Percentiles rank a stretch among this genome's conserved stretches.
Conservation (phyloP, 2,329 filamentous ascomycete genomes). For the Lachnellula hyalina region DNA sequence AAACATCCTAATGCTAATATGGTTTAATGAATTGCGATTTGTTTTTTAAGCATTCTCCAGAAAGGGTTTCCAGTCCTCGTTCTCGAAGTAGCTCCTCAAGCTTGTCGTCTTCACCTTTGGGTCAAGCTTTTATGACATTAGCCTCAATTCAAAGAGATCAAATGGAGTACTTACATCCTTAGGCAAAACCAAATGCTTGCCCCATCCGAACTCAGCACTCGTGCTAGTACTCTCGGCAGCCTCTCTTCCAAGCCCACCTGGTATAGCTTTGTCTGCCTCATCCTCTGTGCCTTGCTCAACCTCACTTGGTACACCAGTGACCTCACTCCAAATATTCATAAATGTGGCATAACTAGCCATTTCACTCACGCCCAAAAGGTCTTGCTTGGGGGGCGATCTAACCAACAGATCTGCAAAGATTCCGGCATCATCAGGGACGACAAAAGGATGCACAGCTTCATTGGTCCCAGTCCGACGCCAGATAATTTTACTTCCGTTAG, state of each 20-base stretch:
- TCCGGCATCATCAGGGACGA: constrained; percentile 29
- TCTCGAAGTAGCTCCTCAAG: constrained; percentile 17
- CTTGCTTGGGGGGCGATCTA: constrained; percentile 13
- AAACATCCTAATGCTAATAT: too few relatives aligned
- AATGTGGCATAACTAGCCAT: constrained; percentile 10
- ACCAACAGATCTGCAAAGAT: constrained; percentile 27
- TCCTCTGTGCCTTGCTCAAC: constrained; percentile 13
- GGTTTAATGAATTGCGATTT: too few relatives aligned
- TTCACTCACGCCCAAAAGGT: constrained; percentile 20
- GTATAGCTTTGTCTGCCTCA: constrained; percentile 26
- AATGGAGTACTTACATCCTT: constrained; percentile 12
- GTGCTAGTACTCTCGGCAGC: constrained; percentile 32
- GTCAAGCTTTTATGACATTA: constrained; percentile 14
- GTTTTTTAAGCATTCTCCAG: neutral
- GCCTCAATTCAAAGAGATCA: neutral
- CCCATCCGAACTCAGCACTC: constrained; percentile 34
- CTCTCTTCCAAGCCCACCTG: constrained; percentile 31
- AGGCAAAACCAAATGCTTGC: constrained; percentile 18
- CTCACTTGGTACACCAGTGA: constrained; percentile 11
- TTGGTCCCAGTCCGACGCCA: constrained; percentile 7
- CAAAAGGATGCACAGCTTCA: constrained; percentile 22
- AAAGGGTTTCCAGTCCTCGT: constrained; percentile 14
- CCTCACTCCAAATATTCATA: constrained; percentile 18
- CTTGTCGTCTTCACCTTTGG: constrained; percentile 15
- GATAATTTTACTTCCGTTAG: constrained; percentile 10